Evolutionary conservation across 148 eudicot genomes (phyloP), one percentile per base, ranked within the genome.

Genomic region (Silene latifolia): DNA sequence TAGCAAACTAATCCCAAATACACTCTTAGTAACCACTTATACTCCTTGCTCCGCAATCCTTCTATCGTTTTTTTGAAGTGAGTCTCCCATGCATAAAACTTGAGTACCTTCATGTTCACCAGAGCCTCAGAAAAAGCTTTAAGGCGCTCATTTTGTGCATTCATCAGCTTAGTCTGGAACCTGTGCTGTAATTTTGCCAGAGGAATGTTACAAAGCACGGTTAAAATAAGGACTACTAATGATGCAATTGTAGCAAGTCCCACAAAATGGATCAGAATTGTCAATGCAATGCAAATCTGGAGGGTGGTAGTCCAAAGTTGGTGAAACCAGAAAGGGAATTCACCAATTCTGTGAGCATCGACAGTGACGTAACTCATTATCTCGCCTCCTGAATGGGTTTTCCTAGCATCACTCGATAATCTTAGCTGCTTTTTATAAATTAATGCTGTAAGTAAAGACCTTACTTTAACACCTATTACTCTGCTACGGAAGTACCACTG

Each of bases 321-420:
- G 69, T 93, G 98, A 74, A 89, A 83, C 91, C 92, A 93, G 48
- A 56, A 88, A 14, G 97, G 91, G 64, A 93, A 91, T 69, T 93
- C 98, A 21, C 97, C 98, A 19, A 91, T 87, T 20, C 97, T 75
- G 68, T 89, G 87, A 60, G 94, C 90, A 79, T 93, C 98, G n/a
- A 86, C 90, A 5, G 85, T 87, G 14, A 85, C 91, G 79, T 93
- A 93, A 79, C 81, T 93, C 86, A 83, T 89, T 72, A 91, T 93
- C 72, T 91, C 90, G 29, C 95, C 95, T 39, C 88, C 78, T 0
- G 98, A 91, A 54, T 91, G 93, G 13, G 21, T 79, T 63, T 71
- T 64, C 67, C 83, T 88, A 18, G 97, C 87, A 63, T 86, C 86
- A 83, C 86, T 89, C 4, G 95, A 89, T 17, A 91, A 73, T 27